Base-by-base conservation (phyloP, 352 stramenopile species). In the Globisporangium sylvaticum region DNA sequence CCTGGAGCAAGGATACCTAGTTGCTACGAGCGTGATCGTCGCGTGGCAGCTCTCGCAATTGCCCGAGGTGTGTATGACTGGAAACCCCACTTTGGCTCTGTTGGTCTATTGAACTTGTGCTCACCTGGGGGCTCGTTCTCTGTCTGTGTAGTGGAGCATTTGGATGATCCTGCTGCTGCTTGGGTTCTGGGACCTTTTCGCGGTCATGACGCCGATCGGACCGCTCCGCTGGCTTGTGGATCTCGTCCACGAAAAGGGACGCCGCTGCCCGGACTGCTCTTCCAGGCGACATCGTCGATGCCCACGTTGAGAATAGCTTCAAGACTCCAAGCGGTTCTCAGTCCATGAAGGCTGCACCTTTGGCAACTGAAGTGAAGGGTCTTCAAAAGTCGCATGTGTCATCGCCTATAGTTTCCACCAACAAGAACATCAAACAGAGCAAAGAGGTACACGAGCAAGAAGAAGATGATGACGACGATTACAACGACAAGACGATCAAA, bases 181-280 rank as follows among this genome's bases (percentile, higher is more conserved):
- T 50, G 97, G 90, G 1, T 89, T 99, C 44, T 99, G 98, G 81
- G 97, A 99, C 77, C 78, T 99, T 7, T 99, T 97, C 70, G 97
- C 97, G 4, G 97, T 99, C 2, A 77, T 99, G 22, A 96, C 96
- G 9, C 97, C 97, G 0, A 93, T 97, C 64, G 97, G 97, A 12
- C 97, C 97, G 20, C 79, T 99, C 20, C 96, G 96, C 31, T 95
- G 89, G 20, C 78, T 99, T 1, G 92, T 95, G 8, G 85, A 98
- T 61, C 76, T 98, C 24, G 95, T 98, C 39, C 91, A 98, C 54
- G 83, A 97, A 88, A 92, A 48, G 83, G 85, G 1, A 89, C 81
- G 4, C 78, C 84, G 1, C 92, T 99, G 58, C 95, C 95, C 6
- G 96, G 95, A 18, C 75, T 98, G 29, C 79, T 99, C 27, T 99